phyloP scores from a whole-genome alignment of 2,329 filamentous ascomycete species.

The Colletotrichum salicis region DNA sequence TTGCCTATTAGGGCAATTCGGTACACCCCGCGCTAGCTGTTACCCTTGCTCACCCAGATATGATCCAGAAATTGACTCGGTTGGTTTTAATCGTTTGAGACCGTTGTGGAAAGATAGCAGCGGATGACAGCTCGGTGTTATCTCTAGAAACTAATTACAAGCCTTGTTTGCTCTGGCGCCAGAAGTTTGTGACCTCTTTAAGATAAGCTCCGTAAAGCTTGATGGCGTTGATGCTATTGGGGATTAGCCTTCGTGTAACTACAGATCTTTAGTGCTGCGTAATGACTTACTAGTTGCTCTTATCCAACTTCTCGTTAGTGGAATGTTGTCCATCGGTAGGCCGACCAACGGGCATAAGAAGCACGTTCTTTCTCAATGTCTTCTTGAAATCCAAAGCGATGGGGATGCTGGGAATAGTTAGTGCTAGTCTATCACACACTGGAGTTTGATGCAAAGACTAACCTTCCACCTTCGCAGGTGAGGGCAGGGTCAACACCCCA shows the following conservation, averaged over 20 bases:
- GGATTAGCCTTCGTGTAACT: neutral
- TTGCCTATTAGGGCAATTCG: neutral
- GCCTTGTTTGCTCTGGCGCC: neutral
- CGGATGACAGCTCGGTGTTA: neutral
- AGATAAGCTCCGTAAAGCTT: slow-evolving; percentile 95
- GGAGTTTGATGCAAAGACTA: slow-evolving; percentile 43
- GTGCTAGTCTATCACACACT: neutral
- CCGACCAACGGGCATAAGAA: slow-evolving; percentile 95
- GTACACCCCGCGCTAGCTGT: neutral
- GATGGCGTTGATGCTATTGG: slow-evolving; percentile 80
- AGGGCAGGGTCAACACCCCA: slow-evolving; percentile 94
- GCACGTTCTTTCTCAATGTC: slow-evolving; percentile 95
- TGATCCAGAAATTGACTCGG: neutral
- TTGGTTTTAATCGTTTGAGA: neutral
- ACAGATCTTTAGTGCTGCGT: fast-evolving
- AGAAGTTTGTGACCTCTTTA: slow-evolving; percentile 56
- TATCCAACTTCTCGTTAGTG: slow-evolving; percentile 98
- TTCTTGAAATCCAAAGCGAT: slow-evolving; percentile 97
- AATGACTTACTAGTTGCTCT: slow-evolving; percentile 77
- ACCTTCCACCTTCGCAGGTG: slow-evolving; percentile 93
- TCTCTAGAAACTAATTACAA: no score
- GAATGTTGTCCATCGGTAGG: slow-evolving; percentile 96
- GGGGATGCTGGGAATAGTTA: slow-evolving; percentile 75
- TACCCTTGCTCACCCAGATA: neutral
- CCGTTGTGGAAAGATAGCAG: neutral